Evolutionary conservation across 352 stramenopile genomes (phyloP).

Genomic region (Thalassiosira hispida): DNA sequence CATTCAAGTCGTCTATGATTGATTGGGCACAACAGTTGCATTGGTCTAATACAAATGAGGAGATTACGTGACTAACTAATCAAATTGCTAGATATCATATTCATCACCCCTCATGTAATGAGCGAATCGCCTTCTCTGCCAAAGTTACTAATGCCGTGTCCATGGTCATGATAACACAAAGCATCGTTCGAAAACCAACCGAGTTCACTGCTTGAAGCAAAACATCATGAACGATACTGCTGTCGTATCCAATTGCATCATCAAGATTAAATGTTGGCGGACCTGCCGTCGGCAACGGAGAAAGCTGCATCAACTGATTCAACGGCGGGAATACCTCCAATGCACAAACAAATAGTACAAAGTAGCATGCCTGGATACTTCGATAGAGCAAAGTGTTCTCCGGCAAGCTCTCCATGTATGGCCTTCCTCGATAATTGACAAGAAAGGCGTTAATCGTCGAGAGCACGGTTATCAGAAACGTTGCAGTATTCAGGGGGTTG

Average conservation of each 20-base stretch:
- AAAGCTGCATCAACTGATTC: constrained; percentile 84
- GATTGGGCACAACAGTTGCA: no score
- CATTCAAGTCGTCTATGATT: no score
- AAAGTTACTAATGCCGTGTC: constrained; percentile 32
- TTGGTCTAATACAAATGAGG: no score
- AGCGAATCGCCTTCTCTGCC: constrained; percentile 36
- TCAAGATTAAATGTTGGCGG: constrained; percentile 22
- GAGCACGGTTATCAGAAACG: constrained; percentile 96
- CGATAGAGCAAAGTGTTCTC: constrained; percentile 95
- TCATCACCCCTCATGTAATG: constrained; percentile 4
- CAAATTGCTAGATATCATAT: no score
- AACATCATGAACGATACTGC: constrained; percentile 10
- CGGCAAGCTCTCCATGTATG: constrained; percentile 97
- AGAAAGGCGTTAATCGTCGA: constrained; percentile 96
- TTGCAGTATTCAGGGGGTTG: constrained; percentile 97
- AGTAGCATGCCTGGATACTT: constrained; percentile 88
- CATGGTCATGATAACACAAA: constrained; percentile 39
- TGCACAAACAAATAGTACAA: constrained; percentile 64
- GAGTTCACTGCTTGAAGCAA: constrained; percentile 19
- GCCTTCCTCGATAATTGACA: constrained; percentile 98
- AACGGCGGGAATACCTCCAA: constrained; percentile 81
- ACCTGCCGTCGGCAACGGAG: constrained; percentile 57
- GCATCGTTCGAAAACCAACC: constrained; percentile 36
- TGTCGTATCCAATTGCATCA: constrained; percentile 6
- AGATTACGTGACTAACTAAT: no score